These are phyloP conservation scores for Kuraishia hungarica DNA, from an alignment of 805 yeast species.

Conservation along the genomic window DNA sequence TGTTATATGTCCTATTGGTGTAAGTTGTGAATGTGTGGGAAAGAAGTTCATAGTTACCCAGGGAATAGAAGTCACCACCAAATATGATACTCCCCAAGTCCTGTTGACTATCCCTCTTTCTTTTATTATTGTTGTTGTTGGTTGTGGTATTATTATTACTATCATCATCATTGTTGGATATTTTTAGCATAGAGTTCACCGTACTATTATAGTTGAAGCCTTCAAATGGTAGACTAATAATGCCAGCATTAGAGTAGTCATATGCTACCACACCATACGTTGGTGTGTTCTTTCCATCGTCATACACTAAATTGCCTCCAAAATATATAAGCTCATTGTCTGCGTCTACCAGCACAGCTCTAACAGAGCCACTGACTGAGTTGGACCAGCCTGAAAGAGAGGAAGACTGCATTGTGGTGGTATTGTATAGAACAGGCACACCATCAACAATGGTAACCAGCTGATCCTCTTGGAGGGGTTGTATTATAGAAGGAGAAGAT, in stretches of 20 bases:
- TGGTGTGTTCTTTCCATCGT: constrained; percentile 13
- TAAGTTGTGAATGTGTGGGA: constrained; percentile 22
- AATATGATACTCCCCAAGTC: constrained; percentile 51
- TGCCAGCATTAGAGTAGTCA: constrained; percentile 32
- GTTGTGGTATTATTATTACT: constrained; percentile 38
- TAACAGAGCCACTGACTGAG: constrained; percentile 29
- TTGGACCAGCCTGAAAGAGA: constrained; percentile 13
- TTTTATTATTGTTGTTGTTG: constrained; percentile 41
- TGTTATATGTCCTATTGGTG: constrained; percentile 10
- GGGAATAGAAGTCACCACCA: constrained; percentile 66
- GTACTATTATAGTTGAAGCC: constrained; percentile 61
- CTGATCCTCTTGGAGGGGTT: neutral
- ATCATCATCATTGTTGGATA: constrained; percentile 27
- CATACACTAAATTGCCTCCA: constrained; percentile 69
- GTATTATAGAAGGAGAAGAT: neutral
- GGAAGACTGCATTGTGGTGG: neutral
- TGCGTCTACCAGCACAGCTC: constrained; percentile 37
- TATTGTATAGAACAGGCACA: neutral
- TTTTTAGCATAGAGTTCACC: constrained; percentile 54
- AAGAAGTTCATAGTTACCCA: constrained; percentile 43
- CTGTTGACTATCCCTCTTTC: constrained; percentile 25
- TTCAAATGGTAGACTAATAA: constrained; percentile 52
- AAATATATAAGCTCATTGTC: constrained; percentile 48
- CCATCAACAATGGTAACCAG: constrained; percentile 1
- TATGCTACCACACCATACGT: constrained; percentile 59